These are phyloP conservation scores for Pseudogymnoascus sp. DNA, from an alignment of 2,329 filamentous ascomycete genomes.

Conservation along the genomic window DNA sequence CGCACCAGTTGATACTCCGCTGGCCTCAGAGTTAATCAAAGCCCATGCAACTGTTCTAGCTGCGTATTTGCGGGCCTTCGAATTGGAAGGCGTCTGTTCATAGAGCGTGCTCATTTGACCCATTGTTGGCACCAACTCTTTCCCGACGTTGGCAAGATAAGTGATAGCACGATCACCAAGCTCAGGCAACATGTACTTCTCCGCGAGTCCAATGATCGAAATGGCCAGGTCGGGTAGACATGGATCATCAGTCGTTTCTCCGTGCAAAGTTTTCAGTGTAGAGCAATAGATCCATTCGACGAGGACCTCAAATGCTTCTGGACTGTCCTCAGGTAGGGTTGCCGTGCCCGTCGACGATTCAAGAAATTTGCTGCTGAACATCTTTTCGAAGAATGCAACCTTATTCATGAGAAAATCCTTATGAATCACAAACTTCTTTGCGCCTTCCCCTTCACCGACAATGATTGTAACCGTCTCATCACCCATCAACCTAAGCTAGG, in stretches of 20 bases:
- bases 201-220: neutral
- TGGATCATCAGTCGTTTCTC: too few species aligned
- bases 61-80: too few species aligned
- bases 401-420: conserved; percentile 17
- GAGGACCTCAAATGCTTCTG: conserved; percentile 16
- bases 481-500: neutral
- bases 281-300: conserved; percentile 18
- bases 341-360: conserved; percentile 10
- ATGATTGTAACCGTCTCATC: neutral
- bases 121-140: neutral
- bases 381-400: conserved; percentile 18
- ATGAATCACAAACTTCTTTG: conserved; percentile 11
- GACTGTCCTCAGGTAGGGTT: conserved; percentile 16
- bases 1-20: neutral
- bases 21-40: neutral
- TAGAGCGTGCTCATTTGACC: neutral
- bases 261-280: too few species aligned
- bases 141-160: neutral
- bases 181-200: conserved; percentile 13
- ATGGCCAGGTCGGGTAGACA: neutral
- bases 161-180: conserved; percentile 8
- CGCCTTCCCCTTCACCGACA: neutral
- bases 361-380: conserved; percentile 18
- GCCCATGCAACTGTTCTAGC: neutral
- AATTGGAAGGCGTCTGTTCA: too few species aligned